Evolutionary conservation across 148 eudicot species (phyloP), one percentile per base, ranked within the genome.

Genomic region (Tetragonia tetragonoides): DNA sequence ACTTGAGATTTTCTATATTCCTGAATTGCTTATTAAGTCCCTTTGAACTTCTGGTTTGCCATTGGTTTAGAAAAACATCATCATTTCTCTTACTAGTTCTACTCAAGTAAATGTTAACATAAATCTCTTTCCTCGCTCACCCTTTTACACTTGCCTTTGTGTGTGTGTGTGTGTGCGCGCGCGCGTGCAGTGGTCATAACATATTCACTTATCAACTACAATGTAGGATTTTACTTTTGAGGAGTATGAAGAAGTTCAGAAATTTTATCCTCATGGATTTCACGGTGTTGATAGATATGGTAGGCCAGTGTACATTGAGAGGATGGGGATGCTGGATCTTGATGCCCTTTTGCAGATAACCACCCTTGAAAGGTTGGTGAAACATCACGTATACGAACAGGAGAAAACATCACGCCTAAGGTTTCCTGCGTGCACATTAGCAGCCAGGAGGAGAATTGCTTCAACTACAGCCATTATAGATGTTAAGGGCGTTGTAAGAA

Each of bases 211-310:
- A n/a, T n/a, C n/a, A n/a, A 17, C 39, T 20, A 39, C 44, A 24
- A 63, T 82, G 72, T 84, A 89, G 86, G 93, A 88, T 44, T 88
- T 86, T 57, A 83, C 79, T 57, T 88, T 83, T 75, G 88, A 79
- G 15, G 93, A 88, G 70, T 49, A 38, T 20, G 66, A 54, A 66
- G 80, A 88, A 41, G 89, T 90, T 23, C 83, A 86, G 64, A 84
- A 82, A 51, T 83, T 76, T 51, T 88, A 90, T 64, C 93, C 93
- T 72, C 89, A 90, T 73, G 93, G 93, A 62, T 90, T 66, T 80
- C 93, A 90, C 56, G 91, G 91, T 18, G 91, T 90, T 24, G 91
- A 90, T 75, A 86, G 85, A 77, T 42, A 74, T 72, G 93, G 93
- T 3, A 85, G 88, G 66, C 93, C 93, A 16, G 72, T 90, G 41